phyloP scores from a whole-genome alignment of 2,329 filamentous ascomycete genomes.

The Talaromyces pinophilus region DNA sequence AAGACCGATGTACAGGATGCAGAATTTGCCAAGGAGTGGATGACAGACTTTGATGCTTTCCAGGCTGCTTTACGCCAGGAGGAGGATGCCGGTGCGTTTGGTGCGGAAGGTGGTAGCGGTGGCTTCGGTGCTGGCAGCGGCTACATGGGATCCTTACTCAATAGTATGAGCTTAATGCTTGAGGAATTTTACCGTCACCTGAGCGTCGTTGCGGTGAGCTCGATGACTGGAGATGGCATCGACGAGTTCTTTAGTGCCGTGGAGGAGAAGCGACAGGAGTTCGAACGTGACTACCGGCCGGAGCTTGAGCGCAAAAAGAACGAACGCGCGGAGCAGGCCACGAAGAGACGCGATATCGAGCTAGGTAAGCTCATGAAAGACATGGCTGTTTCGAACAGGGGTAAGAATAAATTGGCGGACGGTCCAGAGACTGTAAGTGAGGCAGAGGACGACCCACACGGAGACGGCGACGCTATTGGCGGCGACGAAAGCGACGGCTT shows the following conservation, averaged over 20 bases:
- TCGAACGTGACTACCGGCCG: slow-evolving; percentile 84
- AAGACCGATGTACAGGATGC: slow-evolving; percentile 96
- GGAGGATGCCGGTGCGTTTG: slow-evolving; percentile 74
- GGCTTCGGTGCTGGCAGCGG: slow-evolving; percentile 73
- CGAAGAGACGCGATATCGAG: slow-evolving; percentile 72
- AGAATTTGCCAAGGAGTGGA: slow-evolving; percentile 94
- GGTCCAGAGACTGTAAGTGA: slow-evolving; percentile 52
- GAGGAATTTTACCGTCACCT: slow-evolving; percentile 97
- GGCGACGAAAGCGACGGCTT: slow-evolving; percentile 55
- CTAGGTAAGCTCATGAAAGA: slow-evolving; percentile 92
- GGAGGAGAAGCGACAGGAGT: slow-evolving; percentile 81
- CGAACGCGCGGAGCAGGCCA: slow-evolving; percentile 75
- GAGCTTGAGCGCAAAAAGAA: slow-evolving; percentile 78
- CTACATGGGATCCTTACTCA: slow-evolving; percentile 93
- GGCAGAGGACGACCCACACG: slow-evolving; percentile 53
- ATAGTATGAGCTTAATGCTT: slow-evolving; percentile 96
- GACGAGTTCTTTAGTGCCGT: slow-evolving; percentile 94
- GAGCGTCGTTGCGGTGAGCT: slow-evolving; percentile 88
- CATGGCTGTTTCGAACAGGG: slow-evolving; percentile 64
- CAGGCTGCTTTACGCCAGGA: slow-evolving; percentile 80
- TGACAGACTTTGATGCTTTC: slow-evolving; percentile 98
- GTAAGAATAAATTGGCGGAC: slow-evolving; percentile 31
- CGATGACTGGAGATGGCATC: slow-evolving; percentile 87
- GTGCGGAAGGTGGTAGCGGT: slow-evolving; percentile 63
- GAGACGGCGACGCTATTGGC: slow-evolving; percentile 40